Evolutionary conservation across 176 grass and related monocot species (phyloP).

Genomic region (Oryza rufipogon): DNA sequence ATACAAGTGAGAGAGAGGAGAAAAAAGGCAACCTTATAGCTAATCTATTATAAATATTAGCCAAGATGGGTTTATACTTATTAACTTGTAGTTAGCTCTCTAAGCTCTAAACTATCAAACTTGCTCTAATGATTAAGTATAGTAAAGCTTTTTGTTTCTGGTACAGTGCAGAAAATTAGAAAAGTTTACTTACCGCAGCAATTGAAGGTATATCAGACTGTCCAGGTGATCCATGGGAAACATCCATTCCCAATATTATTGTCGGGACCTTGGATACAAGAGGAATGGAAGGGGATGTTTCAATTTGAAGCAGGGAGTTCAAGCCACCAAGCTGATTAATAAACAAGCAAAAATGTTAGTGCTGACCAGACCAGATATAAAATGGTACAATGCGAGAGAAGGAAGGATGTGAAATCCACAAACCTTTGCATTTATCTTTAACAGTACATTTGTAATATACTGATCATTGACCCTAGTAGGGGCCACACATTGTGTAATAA

Average conservation of each 20-base stretch:
- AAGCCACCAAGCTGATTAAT: constrained; percentile 74
- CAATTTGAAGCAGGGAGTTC: constrained; percentile 72
- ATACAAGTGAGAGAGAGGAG: too few species aligned
- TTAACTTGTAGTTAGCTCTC: too few species aligned
- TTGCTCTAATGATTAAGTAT: too few species aligned
- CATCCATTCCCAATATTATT: constrained; percentile 90
- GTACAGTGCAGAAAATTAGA: not conserved
- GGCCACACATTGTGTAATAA: constrained; percentile 88
- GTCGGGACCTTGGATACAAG: constrained; percentile 69
- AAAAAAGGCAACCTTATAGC: too few species aligned
- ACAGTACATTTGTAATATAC: constrained; percentile 80
- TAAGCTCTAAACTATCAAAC: too few species aligned
- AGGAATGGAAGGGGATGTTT: constrained; percentile 61
- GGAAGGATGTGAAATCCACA: not conserved
- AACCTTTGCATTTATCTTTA: constrained; percentile 98
- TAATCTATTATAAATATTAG: too few species aligned
- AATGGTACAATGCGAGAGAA: not conserved
- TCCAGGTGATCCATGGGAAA: constrained; percentile 80
- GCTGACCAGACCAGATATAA: not conserved
- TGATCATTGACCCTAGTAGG: constrained; percentile 92
- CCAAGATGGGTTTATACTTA: too few species aligned
- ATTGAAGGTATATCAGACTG: constrained; percentile 86
- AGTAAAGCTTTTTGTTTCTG: not conserved
- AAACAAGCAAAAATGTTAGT: not conserved
- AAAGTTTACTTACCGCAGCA: constrained; percentile 64